These are phyloP conservation scores for Talaromyces sp. DNA, from an alignment of 2,329 filamentous ascomycete species.

Conservation along the genomic window DNA sequence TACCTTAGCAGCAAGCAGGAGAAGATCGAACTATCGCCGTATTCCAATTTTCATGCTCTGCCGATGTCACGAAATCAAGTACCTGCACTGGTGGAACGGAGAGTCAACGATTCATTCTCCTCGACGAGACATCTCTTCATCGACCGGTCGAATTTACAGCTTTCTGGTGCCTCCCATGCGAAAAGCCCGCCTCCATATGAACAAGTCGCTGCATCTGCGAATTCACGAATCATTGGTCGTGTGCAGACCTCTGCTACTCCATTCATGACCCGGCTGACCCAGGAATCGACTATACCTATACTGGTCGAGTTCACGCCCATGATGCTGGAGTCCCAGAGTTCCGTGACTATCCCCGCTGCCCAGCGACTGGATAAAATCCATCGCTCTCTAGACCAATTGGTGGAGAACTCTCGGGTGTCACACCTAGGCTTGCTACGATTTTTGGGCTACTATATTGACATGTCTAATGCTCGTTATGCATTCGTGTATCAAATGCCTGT, in stretches of 20 bases:
- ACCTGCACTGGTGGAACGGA: constrained; percentile 17
- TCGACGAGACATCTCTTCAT: constrained; percentile 33
- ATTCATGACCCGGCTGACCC: constrained; percentile 25
- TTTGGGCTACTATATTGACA: constrained; percentile 52
- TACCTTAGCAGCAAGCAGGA: constrained; percentile 7
- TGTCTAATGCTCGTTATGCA: constrained; percentile 53
- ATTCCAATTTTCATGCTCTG: constrained; percentile 9
- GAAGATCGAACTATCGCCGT: constrained; percentile 5
- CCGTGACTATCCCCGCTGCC: constrained; percentile 23
- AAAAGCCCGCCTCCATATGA: constrained; percentile 41
- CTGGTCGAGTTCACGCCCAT: constrained; percentile 41
- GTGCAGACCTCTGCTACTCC: constrained; percentile 36
- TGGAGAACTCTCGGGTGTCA: constrained; percentile 39
- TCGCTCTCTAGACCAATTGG: constrained; percentile 35
- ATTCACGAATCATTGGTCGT: constrained; percentile 39
- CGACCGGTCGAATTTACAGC: constrained; percentile 35
- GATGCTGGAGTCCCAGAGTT: constrained; percentile 32
- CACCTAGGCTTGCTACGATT: constrained; percentile 41
- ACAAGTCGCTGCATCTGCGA: constrained; percentile 37
- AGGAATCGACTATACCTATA: constrained; percentile 35
- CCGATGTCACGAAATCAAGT: constrained; percentile 6
- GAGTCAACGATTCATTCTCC: constrained; percentile 22
- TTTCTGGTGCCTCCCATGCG: constrained; percentile 36
- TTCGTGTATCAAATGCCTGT: constrained; percentile 57
- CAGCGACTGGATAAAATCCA: constrained; percentile 34